These are phyloP conservation scores for Ceratocystis lukuohia DNA, from an alignment of 2,329 filamentous ascomycete species.

Conservation along the genomic window DNA sequence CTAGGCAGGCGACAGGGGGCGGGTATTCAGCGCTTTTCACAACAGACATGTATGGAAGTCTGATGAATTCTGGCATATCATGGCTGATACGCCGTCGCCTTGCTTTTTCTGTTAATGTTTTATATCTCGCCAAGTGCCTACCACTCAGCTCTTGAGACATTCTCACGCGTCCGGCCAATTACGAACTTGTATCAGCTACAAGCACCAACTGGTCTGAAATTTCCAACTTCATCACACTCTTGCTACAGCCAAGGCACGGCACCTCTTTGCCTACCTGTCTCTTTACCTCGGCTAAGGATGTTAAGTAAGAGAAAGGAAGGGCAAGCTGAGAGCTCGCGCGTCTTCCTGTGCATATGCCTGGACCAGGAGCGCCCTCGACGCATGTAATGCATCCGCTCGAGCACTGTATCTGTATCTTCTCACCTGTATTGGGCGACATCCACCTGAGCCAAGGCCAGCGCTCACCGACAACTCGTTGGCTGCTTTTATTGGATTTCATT, in stretches of 20 bases:
- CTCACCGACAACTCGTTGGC: background rate
- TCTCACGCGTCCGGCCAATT: too few species aligned
- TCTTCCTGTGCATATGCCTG: background rate
- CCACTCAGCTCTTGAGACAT: background rate
- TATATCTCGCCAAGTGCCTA: background rate
- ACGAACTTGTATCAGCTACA: background rate
- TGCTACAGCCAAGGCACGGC: background rate
- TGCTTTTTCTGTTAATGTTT: background rate
- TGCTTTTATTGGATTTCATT: background rate
- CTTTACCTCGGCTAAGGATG: too few species aligned
- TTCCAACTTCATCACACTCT: background rate
- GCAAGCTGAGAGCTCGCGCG: background rate
- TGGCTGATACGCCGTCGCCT: too few species aligned
- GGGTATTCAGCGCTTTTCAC: too few species aligned
- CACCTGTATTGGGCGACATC: background rate
- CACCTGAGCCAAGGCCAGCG: background rate
- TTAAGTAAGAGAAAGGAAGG: background rate
- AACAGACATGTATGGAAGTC: too few species aligned
- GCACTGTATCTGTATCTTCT: background rate
- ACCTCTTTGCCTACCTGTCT: background rate
- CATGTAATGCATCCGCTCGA: background rate
- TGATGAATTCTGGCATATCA: too few species aligned
- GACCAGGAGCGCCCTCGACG: background rate
- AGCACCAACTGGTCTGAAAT: background rate
- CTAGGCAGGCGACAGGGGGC: too few species aligned